phyloP scores from a whole-genome alignment of 1,139 yeast genomes.

The Schizosaccharomyces versatilis region DNA sequence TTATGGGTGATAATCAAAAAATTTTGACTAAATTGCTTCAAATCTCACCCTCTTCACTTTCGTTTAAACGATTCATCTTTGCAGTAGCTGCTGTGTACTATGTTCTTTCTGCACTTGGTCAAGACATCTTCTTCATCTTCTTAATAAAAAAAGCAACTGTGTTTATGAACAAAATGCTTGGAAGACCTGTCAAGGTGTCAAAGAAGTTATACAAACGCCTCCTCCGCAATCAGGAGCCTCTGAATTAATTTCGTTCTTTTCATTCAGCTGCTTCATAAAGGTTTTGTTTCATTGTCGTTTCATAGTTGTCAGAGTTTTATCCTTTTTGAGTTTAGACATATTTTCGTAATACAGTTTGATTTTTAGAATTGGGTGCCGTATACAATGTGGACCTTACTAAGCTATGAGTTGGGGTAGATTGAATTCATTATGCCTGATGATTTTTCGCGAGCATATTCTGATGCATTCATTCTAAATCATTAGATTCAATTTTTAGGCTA shows the following conservation, averaged over 20 bases:
- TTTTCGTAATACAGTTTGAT: no score
- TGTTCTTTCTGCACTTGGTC: background rate
- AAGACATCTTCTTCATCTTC: background rate
- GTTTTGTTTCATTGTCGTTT: no score
- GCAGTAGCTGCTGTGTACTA: background rate
- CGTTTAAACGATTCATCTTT: background rate
- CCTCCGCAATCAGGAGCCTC: background rate
- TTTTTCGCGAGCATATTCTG: background rate
- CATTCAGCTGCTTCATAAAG: no score
- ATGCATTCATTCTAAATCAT: background rate
- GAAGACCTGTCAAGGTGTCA: background rate
- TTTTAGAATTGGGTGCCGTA: no score
- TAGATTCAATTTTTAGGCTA: background rate
- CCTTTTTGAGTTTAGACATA: no score
- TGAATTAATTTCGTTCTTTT: no score
- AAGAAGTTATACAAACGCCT: constrained; percentile 1
- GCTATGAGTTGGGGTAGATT: background rate
- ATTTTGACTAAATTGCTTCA: background rate
- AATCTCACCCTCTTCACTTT: background rate
- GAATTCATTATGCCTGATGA: background rate
- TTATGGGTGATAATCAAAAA: background rate
- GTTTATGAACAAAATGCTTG: background rate
- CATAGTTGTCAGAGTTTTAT: no score
- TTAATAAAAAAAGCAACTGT: background rate
- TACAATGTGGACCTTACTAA: background rate